Conservation (phyloP, 306 rosid genomes). For the Cucurbita pepo region DNA sequence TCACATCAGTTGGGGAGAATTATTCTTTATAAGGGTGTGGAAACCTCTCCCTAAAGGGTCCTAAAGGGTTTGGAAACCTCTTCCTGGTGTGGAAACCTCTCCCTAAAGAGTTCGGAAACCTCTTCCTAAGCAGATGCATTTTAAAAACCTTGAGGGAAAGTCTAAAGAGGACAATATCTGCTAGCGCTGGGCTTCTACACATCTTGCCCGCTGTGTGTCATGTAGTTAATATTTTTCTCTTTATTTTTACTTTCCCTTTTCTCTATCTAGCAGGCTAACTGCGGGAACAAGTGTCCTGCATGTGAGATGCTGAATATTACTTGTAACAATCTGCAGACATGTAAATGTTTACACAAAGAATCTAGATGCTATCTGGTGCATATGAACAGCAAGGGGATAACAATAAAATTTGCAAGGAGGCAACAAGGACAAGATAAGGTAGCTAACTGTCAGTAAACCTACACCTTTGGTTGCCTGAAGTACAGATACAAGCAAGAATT, state of each 20-base stretch:
- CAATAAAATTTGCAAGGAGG: constrained; percentile 4
- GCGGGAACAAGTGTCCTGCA: background rate
- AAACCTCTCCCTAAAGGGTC: too few species aligned
- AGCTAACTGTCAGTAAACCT: background rate
- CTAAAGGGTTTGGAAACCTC: too few species aligned
- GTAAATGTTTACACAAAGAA: background rate
- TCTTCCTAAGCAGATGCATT: too few species aligned
- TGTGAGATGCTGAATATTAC: background rate
- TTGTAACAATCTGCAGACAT: background rate
- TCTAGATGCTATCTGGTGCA: background rate
- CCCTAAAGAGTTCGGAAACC: too few species aligned
- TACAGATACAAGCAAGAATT: constrained; percentile 2
- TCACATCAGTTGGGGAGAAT: too few species aligned
- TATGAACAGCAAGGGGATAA: background rate
- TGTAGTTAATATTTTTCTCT: background rate
- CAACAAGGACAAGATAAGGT: constrained; percentile 7
- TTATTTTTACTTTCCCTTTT: background rate
- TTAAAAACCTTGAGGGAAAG: too few species aligned
- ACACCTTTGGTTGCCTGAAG: background rate
- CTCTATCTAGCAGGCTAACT: background rate
- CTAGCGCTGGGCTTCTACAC: background rate
- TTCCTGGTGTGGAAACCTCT: too few species aligned
- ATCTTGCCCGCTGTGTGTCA: background rate
- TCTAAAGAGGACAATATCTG: too few species aligned
- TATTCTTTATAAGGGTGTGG: too few species aligned